Percentiles rank a stretch among this genome's conserved stretches.
Evolutionary conservation across 2,329 filamentous ascomycete genomes (phyloP).

Genomic region (Aspergillus ochraceoroseus): DNA sequence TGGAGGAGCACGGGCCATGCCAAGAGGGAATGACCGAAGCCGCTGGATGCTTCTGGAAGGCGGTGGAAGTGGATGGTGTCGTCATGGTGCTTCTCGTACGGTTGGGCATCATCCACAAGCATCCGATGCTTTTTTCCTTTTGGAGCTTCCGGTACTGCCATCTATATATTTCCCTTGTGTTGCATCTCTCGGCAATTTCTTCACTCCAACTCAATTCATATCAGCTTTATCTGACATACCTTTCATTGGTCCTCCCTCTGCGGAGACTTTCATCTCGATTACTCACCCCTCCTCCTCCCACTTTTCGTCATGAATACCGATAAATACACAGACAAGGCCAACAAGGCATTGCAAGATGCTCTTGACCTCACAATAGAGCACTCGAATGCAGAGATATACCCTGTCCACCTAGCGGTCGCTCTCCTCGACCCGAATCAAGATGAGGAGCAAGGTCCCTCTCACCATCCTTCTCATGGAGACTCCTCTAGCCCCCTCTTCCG

Average conservation of each 20-base stretch:
- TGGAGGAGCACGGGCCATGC: neutral
- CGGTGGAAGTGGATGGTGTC: slow-evolving; percentile 32
- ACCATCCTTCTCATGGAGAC: slow-evolving; percentile 60
- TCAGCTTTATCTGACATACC: neutral
- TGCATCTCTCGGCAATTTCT: slow-evolving; percentile 1
- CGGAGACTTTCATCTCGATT: slow-evolving; percentile 2
- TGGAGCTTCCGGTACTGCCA: slow-evolving; percentile 11
- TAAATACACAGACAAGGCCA: slow-evolving; percentile 86
- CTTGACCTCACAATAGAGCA: slow-evolving; percentile 85
- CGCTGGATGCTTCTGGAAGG: slow-evolving; percentile 33
- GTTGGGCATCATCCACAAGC: slow-evolving; percentile 22
- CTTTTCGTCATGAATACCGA: slow-evolving; percentile 42
- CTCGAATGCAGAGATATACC: slow-evolving; percentile 82
- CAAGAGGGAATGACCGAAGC: neutral
- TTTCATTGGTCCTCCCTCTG: neutral
- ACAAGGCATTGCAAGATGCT: slow-evolving; percentile 83
- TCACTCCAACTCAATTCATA: neutral
- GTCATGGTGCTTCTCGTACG: slow-evolving; percentile 25
- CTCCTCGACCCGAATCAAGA: slow-evolving; percentile 46
- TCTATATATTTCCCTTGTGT: neutral
- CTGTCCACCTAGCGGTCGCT: slow-evolving; percentile 73
- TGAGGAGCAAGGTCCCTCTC: slow-evolving; percentile 61
- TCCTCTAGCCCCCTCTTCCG: slow-evolving; percentile 73
- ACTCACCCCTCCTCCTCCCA: slow-evolving; percentile 3
- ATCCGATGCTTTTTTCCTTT: slow-evolving; percentile 9